Evolutionary conservation across 768 basidiomycete species (phyloP).

Genomic region (Leucocoprinus sp.): DNA sequence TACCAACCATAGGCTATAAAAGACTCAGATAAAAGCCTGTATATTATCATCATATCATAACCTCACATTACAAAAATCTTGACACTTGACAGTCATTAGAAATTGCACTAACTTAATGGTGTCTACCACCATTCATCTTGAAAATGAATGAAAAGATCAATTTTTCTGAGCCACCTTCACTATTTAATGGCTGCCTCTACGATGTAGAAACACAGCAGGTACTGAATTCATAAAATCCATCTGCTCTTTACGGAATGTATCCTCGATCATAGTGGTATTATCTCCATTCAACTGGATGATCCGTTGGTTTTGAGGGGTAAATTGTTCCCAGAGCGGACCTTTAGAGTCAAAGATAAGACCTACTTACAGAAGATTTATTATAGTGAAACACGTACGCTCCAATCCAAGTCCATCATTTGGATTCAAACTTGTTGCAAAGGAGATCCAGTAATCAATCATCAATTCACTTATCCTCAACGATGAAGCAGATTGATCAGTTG

Average conservation of each 20-base stretch:
- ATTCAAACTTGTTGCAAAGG: too few species aligned
- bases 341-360: neutral
- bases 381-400: too few species aligned
- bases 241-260: slow-evolving; percentile 27
- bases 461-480: slow-evolving; percentile 19
- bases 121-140: too few species aligned
- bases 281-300: slow-evolving; percentile 25
- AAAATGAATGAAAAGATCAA: too few species aligned
- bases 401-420: too few species aligned
- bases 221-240: slow-evolving; percentile 29
- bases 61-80: too few species aligned
- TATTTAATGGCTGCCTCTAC: slow-evolving; percentile 10
- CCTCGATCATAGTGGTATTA: slow-evolving; percentile 26
- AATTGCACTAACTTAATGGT: too few species aligned
- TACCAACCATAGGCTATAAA: too few species aligned
- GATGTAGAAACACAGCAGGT: slow-evolving; percentile 18
- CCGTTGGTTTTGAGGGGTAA: slow-evolving; percentile 18
- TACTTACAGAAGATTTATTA: neutral
- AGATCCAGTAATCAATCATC: slow-evolving; percentile 36
- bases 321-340: slow-evolving; percentile 25
- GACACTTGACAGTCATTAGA: too few species aligned
- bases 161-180: too few species aligned
- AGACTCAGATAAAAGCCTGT: too few species aligned
- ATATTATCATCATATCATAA: too few species aligned
- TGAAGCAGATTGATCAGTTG: slow-evolving; percentile 17